A percentile compares a stretch with the other conserved stretches of the same genome.
Evolutionary conservation across 2,329 filamentous ascomycete species (phyloP).

Genomic region (Dactylella cylindrospora): DNA sequence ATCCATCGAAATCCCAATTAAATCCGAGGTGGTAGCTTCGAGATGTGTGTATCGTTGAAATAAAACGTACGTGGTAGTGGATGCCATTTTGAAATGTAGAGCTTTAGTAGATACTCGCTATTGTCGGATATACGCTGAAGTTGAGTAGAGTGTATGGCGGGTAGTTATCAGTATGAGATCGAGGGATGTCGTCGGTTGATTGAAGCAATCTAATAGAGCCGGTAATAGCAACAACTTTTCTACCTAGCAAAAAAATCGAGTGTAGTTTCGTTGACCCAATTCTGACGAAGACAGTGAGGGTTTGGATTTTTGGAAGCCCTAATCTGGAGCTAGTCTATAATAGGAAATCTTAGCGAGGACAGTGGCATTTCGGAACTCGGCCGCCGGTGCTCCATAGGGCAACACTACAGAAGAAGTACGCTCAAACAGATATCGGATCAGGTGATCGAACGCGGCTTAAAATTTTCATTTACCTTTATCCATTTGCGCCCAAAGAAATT

Average conservation of each 20-base stretch:
- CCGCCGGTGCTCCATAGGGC: too few species aligned
- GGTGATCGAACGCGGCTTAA: constrained; percentile 25
- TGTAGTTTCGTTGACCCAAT: constrained; percentile 16
- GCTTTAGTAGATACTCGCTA: constrained; percentile 20
- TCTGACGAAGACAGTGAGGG: too few species aligned
- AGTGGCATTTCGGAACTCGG: too few species aligned
- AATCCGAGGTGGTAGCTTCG: neutral
- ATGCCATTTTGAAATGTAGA: constrained; percentile 31
- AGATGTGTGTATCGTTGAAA: constrained; percentile 1
- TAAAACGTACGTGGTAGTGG: constrained; percentile 39
- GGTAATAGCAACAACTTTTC: constrained; percentile 22
- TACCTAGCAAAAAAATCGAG: constrained; percentile 26
- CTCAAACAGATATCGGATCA: constrained; percentile 12
- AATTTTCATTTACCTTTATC: constrained; percentile 6
- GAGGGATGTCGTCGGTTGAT: constrained; percentile 23
- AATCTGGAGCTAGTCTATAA: constrained; percentile 8
- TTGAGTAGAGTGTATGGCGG: constrained; percentile 2
- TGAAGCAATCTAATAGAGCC: constrained; percentile 18
- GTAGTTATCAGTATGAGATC: constrained; percentile 15
- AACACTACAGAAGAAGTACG: too few species aligned
- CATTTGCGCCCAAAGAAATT: constrained; percentile 25
- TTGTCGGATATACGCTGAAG: constrained; percentile 5
- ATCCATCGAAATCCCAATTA: too few species aligned
- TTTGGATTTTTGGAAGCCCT: constrained; percentile 34
- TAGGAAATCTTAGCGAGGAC: constrained; percentile 11